phyloP scores from a whole-genome alignment of 2,329 filamentous ascomycete genomes.

The Dactylellina drechsleri region DNA sequence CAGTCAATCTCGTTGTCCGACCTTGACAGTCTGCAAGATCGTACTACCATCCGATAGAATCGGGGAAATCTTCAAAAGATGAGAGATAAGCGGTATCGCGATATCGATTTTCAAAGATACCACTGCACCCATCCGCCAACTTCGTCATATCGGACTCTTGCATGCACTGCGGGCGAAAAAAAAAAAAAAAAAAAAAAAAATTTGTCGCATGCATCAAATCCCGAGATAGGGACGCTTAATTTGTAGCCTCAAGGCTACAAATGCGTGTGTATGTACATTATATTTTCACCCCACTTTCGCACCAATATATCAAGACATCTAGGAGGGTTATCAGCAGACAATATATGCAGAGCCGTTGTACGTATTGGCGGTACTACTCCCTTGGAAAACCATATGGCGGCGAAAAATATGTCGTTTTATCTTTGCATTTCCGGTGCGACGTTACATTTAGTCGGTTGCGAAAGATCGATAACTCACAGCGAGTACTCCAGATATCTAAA shows the following conservation, averaged over 20 bases:
- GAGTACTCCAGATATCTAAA: background rate
- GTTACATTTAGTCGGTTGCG: background rate
- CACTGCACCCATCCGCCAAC: background rate
- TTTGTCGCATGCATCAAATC: constrained; percentile 2
- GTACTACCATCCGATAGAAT: constrained; percentile 11
- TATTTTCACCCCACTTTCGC: background rate
- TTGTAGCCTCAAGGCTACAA: too few relatives aligned
- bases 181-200: background rate
- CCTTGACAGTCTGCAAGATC: background rate
- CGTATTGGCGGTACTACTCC: constrained; percentile 17
- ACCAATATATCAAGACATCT: constrained; percentile 5
- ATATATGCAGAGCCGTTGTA: background rate
- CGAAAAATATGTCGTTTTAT: constrained; percentile 15
- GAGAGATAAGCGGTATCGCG: background rate
- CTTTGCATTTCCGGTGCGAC: constrained; percentile 10
- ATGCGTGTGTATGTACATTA: constrained; percentile 19
- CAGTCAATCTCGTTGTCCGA: background rate
- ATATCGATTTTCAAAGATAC: constrained; percentile 13
- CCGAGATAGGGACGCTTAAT: constrained; percentile 21
- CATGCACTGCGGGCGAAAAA: background rate
- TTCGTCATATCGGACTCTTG: constrained; percentile 7
- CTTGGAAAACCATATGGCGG: constrained; percentile 21
- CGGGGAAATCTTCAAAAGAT: constrained; percentile 13
- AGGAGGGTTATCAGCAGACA: background rate
- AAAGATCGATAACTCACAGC: background rate